Conservation (phyloP, 148 eudicot species). For the Rhododendron molle region DNA sequence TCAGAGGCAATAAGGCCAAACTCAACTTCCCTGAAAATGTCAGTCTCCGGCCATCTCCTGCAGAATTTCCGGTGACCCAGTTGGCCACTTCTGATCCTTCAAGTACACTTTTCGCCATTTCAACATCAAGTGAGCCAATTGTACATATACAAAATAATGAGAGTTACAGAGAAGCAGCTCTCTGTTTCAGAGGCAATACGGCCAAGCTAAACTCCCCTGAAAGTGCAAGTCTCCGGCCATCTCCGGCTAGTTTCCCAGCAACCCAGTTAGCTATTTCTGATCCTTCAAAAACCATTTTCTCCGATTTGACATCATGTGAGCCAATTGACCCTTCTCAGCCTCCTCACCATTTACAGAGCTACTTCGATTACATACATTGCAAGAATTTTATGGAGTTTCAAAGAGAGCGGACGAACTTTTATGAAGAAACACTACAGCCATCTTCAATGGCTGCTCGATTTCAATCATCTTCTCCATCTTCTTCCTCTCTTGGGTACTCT, state of each 20-base stretch:
- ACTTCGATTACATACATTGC: neutral
- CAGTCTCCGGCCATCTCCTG: constrained; percentile 7
- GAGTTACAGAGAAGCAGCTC: constrained; percentile 34
- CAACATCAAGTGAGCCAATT: neutral
- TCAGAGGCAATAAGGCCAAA: constrained; percentile 73
- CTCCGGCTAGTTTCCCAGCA: neutral
- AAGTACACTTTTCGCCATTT: neutral
- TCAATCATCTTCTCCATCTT: neutral
- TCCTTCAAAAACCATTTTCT: neutral
- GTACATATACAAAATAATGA: neutral
- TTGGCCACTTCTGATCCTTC: neutral
- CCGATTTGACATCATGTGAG: neutral
- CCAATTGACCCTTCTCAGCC: neutral
- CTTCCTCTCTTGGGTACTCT: neutral
- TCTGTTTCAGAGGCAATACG: constrained; percentile 58
- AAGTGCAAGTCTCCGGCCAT: constrained; percentile 26
- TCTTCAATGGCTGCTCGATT: neutral
- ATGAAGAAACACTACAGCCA: neutral
- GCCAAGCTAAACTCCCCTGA: constrained; percentile 82
- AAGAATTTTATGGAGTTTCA: neutral
- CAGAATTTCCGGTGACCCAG: neutral
- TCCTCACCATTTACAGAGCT: neutral
- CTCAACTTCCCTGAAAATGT: constrained; percentile 80
- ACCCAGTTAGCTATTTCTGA: neutral
- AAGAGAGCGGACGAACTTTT: neutral